Base-by-base conservation (phyloP, 2,329 filamentous ascomycete genomes). In the Calonectria pauciramosa region DNA sequence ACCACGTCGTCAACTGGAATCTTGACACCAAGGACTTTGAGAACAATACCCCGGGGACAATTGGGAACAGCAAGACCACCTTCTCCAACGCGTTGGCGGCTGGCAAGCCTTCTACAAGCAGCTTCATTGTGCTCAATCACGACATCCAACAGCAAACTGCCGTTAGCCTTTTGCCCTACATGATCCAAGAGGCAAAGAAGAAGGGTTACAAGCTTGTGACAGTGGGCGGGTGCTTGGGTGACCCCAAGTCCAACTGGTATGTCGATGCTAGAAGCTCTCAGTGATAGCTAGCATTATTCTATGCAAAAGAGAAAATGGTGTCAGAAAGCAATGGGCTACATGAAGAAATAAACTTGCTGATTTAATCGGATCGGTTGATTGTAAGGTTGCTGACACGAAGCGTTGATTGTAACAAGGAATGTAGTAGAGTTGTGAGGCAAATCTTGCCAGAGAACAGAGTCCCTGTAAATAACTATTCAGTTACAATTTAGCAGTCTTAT, bases 1-100 rank as follows among this genome's bases (percentile, higher is more conserved):
- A 92, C 82, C 89, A 92, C 78, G 81, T 92, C 78, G 87, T 88
- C 34, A 91, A 91, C 83, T 92, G 91, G 78, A 89, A 91, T 80
- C 84, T 93, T 59, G 91, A 93, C 79, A 93, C 91, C 4, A 87
- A 91, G 69, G 91, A 92, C 69, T 92, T 91, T 79, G 84, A 90
- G 70, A 88, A 92, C 77, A 85, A 88, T 68, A 84, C 83, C 18
- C 85, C 89, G 6, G 83, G 87, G 36, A 85, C 85, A 70, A 91
- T 92, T 76, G 51, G 28, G 82, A 85, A 69, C 79, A 84, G 11
- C 70, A 86, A 90, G 75, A 79, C 80, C 3, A 84, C 83, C 28
- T 86, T 82, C 80, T 83, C 85, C 52, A 73, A 74, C 2, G 80
- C 80, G 13, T 83, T 86, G 44, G 89, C 88, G 74, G 81, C 78